Evolutionary conservation across 1,284 basidiomycete species (phyloP).

Genomic region (Malassezia furfur): DNA sequence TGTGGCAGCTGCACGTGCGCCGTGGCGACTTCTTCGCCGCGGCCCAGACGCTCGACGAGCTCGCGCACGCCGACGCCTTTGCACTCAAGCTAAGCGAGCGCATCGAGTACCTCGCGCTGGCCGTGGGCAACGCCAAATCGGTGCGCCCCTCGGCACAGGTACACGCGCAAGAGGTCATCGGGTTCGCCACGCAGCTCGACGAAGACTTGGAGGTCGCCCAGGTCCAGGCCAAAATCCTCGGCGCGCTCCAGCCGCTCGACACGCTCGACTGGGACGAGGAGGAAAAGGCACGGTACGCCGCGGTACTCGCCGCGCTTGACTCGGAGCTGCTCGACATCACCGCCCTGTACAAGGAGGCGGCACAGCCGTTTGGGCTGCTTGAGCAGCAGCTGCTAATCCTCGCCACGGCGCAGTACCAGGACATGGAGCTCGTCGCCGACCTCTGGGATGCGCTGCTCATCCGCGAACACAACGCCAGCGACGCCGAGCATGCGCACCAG

Average conservation of each 20-base stretch:
- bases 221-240: slow-evolving; percentile 71
- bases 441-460: slow-evolving; percentile 84
- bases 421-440: slow-evolving; percentile 66
- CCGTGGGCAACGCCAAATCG: slow-evolving; percentile 81
- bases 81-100: slow-evolving; percentile 33
- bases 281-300: slow-evolving; percentile 50
- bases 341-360: slow-evolving; percentile 73
- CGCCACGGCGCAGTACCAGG: slow-evolving; percentile 82
- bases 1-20: slow-evolving; percentile 89
- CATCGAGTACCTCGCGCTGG: slow-evolving; percentile 54
- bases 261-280: slow-evolving; percentile 21
- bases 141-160: slow-evolving; percentile 50
- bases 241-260: slow-evolving; percentile 35
- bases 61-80: slow-evolving; percentile 78
- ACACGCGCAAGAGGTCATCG: slow-evolving; percentile 69
- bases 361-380: slow-evolving; percentile 73
- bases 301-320: slow-evolving; percentile 50
- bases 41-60: slow-evolving; percentile 70
- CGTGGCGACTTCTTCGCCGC: slow-evolving; percentile 64
- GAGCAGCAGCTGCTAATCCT: slow-evolving; percentile 80
- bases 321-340: slow-evolving; percentile 52
- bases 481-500: slow-evolving; percentile 24
- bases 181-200: slow-evolving; percentile 82
- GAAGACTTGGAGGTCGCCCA: slow-evolving; percentile 94
- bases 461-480: slow-evolving; percentile 55